Evolutionary conservation across 176 grass and related monocot species (phyloP), one percentile per base, ranked within the genome.

Genomic region (Rhynchospora tenuis): DNA sequence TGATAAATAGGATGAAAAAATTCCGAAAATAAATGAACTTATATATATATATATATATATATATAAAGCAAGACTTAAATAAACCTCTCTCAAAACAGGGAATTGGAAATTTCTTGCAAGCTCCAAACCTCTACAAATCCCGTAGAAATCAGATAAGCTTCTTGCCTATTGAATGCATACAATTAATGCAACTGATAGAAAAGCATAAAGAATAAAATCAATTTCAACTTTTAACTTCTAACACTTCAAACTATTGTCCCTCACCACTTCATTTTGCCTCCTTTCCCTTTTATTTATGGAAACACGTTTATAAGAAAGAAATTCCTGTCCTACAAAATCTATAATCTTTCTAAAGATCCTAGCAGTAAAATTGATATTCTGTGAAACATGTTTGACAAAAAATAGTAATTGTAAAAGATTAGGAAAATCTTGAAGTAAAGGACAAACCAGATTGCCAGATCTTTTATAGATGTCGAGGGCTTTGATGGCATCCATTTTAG

Each of bases 401-500:
- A 4, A 55, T 9, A 54, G 73, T 76, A 55, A 17, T 31, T 16
- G 45, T 27, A 28, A 55, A 50, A 58, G 31, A 84, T 15, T 72
- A 59, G 17, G 4, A 20, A 33, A n/a, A 51, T 13, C 51, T 19
- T 48, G 16, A 12, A 63, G 26, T 22, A 10, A 60, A 6, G 65
- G 44, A 45, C 66, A 6, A 72, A 97, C 95, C 87, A 91, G 87
- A 16, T 85, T 83, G 14, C 92, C 92, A 58, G 92, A 84, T 84
- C 89, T 94, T 80, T 85, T 94, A 47, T 97, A 97, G 59, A 92
- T 90, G 27, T 91, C 89, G 5, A 88, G 73, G 8, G 89, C 90
- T 91, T 94, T 94, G 78, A 91, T 90, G 62, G 95, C 92, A 81
- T 97, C 95, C 28, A 93, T 71, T 70, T 90, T 97, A 79, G 85